Evolutionary conservation across 345 rosid genomes (phyloP), one percentile per base, ranked within the genome.

Genomic region (rapeseed (Brassica napus)): DNA sequence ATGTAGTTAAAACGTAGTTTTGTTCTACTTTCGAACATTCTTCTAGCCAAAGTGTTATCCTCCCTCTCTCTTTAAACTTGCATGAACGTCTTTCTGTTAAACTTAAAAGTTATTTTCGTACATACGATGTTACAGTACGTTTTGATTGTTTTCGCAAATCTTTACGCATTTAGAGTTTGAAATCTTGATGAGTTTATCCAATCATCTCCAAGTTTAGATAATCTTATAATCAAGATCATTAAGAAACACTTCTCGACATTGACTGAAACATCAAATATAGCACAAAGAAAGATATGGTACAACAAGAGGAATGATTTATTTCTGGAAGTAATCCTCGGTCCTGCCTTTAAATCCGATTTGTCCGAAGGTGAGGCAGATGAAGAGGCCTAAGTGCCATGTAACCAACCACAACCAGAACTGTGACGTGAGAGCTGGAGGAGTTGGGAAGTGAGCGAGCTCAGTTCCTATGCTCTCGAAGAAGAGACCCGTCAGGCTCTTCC

Each of bases 311-410:
- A 10, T 47, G 65, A 28, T 68, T 74, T 16, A 69, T 74, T 1
- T 30, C 35, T 84, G 35, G 76, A 79, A 94, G 89, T 93, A 95
- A 32, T 84, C 87, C 24, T 91, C 99, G 21, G 89, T 83, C 89
- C 96, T 93, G 57, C 97, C 99, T 81, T 93, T 93, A 85, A 95
- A 95, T 6, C 99, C 98, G 79, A 95, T 95, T 83, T 93, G 98
- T 59, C 98, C 99, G 79, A 91, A 95, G 5, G 99, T 91, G 15
- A 95, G 94, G 84, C 89, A 87, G 54, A 95, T 0, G 86, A 95
- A 95, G 74, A 95, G 72, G 5, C 98, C 99, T 4, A 93, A 4
- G 80, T 95, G 99, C 97, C 99, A 93, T 1, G 89, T 79, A 2
- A 91, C 3, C 89, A 93, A 12, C 97, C 96, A 95, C 86, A 90